phyloP scores from a whole-genome alignment of 352 stramenopile genomes.

The Phytophthora macrochlamydospora region DNA sequence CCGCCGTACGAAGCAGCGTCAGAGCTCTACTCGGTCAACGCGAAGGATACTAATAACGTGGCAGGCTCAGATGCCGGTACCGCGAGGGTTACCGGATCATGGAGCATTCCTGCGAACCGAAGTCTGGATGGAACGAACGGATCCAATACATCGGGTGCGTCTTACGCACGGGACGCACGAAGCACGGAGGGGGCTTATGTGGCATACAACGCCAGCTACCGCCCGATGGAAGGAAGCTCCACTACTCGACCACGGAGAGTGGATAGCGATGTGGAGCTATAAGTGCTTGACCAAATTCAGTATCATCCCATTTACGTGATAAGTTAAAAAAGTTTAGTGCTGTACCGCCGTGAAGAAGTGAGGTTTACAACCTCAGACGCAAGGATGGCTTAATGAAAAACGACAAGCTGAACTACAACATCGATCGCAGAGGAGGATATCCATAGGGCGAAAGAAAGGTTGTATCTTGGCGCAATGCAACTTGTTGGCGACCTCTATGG shows the following conservation, averaged over 20 bases:
- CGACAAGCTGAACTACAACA: too few relatives aligned
- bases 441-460: too few relatives aligned
- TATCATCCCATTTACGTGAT: too few relatives aligned
- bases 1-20: slow-evolving; percentile 55
- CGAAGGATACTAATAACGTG: slow-evolving; percentile 21
- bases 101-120: slow-evolving; percentile 25
- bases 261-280: slow-evolving; percentile 73
- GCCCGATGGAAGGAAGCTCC: slow-evolving; percentile 25
- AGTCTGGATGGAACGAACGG: slow-evolving; percentile 47
- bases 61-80: slow-evolving; percentile 19
- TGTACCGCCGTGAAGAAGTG: too few relatives aligned
- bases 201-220: slow-evolving; percentile 16
- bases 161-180: slow-evolving; percentile 25
- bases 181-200: slow-evolving; percentile 12
- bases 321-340: too few relatives aligned
- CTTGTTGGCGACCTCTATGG: background rate
- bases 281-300: slow-evolving; percentile 2
- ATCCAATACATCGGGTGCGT: slow-evolving; percentile 45
- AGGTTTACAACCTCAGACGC: too few relatives aligned
- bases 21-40: slow-evolving; percentile 29
- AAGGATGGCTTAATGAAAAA: too few relatives aligned
- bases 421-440: too few relatives aligned
- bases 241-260: slow-evolving; percentile 38
- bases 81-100: slow-evolving; percentile 23
- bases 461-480: too few relatives aligned